phyloP scores from a whole-genome alignment of 73 alveolate genomes.

The Paraurostyla sp. region DNA sequence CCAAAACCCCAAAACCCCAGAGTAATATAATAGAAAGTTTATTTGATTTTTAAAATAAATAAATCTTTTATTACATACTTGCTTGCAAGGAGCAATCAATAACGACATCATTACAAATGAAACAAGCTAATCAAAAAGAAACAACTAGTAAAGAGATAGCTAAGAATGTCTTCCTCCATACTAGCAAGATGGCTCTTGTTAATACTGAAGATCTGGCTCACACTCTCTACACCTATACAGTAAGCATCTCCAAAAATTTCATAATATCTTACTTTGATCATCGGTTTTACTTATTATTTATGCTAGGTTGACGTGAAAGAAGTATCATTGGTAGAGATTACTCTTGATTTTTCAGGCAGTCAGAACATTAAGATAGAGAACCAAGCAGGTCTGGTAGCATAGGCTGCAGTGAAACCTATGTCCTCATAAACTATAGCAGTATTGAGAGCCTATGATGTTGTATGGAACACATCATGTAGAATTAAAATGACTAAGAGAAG shows the following conservation, averaged over 20 bases:
- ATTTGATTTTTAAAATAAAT: too few species aligned
- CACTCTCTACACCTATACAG: conserved; percentile 60
- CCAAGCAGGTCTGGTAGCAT: conserved; percentile 27
- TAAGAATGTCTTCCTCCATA: conserved; percentile 64
- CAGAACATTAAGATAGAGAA: conserved; percentile 64
- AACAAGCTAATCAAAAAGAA: conserved; percentile 10
- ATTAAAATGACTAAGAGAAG: conserved; percentile 85
- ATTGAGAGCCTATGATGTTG: conserved; percentile 78
- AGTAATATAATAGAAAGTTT: too few species aligned
- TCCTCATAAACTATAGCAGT: conserved; percentile 82
- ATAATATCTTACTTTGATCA: background rate
- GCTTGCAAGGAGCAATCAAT: too few species aligned
- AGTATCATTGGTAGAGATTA: conserved; percentile 54
- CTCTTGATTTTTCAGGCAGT: conserved; percentile 72
- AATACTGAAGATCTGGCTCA: conserved; percentile 67
- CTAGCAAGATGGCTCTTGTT: conserved; percentile 38
- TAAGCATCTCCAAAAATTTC: background rate
- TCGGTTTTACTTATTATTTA: background rate
- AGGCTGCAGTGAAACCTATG: conserved; percentile 75
- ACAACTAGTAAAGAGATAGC: conserved; percentile 74
- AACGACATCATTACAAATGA: too few species aligned
- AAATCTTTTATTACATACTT: too few species aligned
- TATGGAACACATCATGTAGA: conserved; percentile 88
- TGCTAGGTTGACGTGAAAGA: conserved; percentile 66
- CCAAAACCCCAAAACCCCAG: too few species aligned